Evolutionary conservation across 129 eudicot species (phyloP), one percentile per base, ranked within the genome.

Genomic region (Flaveria sonorensis): DNA sequence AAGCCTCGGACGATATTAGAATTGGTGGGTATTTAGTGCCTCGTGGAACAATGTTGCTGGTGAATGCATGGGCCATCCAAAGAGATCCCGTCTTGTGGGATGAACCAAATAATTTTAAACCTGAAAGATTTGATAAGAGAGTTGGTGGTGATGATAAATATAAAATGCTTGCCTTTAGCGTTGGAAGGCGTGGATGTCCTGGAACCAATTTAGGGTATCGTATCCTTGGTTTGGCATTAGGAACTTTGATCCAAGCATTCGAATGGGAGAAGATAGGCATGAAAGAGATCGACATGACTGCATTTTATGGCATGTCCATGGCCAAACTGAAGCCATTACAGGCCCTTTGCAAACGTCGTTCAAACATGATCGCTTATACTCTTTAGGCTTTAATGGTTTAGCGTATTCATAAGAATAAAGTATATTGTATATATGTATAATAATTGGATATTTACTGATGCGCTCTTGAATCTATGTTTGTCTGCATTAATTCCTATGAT

Each of bases 211-310:
- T 78, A 14, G 82, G 50, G 11, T 57, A 69, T 60, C 75, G 82
- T 10, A 48, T 78, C 9, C 70, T 70, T 15, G 36, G 61, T 4
- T 70, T 69, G 64, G 45, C 82, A n/a, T 15, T 78, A 24, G 76
- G 76, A 45, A 55, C 71, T 57, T 28, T 78, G 76, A 78, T 78
- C 46, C 77, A 78, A 39, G 74, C 76, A 64, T 78, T 70, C 8
- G 77, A 70, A 73, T 78, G 82, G 76, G 76, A 78, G 23, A 83
- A 77, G 57, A 78, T 70, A 1, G 61, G 59, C n/a, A 24, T 66
- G 9, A 74, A 68, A 39, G 67, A 55, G 11, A 46, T 81, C 51
- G 80, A 83, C 14, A 21, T 72, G 66, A 40, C 55, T 10, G 63
- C 75, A 19, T 57, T 74, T 14, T 47, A 71, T 60, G 83, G 77